A percentile compares a stretch with the other conserved stretches of the same genome.
These are phyloP conservation scores for Daldinia concentrica DNA, from an alignment of 495 filamentous ascomycete species.

Conservation along the genomic window DNA sequence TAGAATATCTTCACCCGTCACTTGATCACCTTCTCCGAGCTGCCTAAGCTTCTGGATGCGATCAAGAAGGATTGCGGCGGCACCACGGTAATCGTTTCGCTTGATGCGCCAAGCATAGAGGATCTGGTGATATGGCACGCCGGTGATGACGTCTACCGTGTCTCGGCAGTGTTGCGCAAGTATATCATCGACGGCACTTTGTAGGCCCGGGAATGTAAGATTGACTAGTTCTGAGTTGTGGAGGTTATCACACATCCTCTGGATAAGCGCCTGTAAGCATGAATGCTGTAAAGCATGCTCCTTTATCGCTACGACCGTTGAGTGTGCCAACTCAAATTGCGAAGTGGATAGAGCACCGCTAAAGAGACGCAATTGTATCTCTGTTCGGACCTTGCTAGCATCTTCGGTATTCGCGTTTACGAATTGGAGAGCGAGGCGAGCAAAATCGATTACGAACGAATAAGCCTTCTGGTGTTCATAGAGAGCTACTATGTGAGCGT, in stretches of 20 bases:
- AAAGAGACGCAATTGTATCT: constrained; percentile 85
- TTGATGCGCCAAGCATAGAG: constrained; percentile 89
- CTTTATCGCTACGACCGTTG: constrained; percentile 75
- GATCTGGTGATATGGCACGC: constrained; percentile 77
- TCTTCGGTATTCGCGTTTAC: constrained; percentile 50
- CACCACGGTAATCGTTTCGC: constrained; percentile 86
- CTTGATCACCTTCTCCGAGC: constrained; percentile 57
- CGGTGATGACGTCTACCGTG: constrained; percentile 64
- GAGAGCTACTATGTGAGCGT: constrained; percentile 82
- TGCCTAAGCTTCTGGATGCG: constrained; percentile 62
- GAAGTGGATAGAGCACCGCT: constrained; percentile 77
- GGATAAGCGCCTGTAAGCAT: constrained; percentile 71
- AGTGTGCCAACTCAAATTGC: constrained; percentile 83
- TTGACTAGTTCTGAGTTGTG: constrained; percentile 73
- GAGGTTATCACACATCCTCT: constrained; percentile 72
- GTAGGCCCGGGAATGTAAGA: constrained; percentile 80
- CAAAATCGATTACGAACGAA: constrained; percentile 85
- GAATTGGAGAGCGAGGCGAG: constrained; percentile 78
- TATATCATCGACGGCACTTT: constrained; percentile 78
- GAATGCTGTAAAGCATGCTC: constrained; percentile 72
- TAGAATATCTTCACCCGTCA: constrained; percentile 59
- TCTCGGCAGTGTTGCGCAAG: constrained; percentile 70
- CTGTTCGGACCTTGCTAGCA: constrained; percentile 59
- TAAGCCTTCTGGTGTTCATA: constrained; percentile 80
- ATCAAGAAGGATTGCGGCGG: constrained; percentile 77